Evolutionary conservation across 371 early-diverging fungal genomes (phyloP), one percentile per base, ranked within the genome.

Genomic region (Lichtheimia ornata): DNA sequence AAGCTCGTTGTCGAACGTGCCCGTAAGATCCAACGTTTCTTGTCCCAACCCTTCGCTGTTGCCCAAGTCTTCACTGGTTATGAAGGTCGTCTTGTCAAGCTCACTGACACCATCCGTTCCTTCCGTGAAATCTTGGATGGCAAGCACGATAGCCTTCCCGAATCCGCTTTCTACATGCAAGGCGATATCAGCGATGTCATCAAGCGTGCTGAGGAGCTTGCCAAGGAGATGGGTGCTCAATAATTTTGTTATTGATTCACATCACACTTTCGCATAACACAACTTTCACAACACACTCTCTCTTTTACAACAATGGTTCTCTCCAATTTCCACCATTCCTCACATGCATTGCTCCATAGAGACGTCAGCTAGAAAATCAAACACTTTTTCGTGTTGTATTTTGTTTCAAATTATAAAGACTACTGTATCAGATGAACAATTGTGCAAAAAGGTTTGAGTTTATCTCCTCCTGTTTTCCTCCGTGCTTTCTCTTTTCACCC

Each of bases 101-200:
- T 97, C 56, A 84, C 91, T 81, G 97, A 97, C 76, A 95, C 96
- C 67, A 90, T 97, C 83, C 91, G 94, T 71, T 94, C 94, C 35
- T 97, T 96, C 90, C 88, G 88, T 84, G 96, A 95, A 81, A 95
- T 96, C 71, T 83, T 97, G 43, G 95, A 91, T 56, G 97, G 96
- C 65, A 97, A 96, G 89, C 93, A 94, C 87, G 97, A 97, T 79
- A 65, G 72, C 66, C 86, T 96, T 59, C 97, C 97, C 68, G 98
- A 98, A 81, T 88, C 94, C 59, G 97, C 98, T 66, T 98, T 98
- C 91, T 98, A 91, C 89, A 96, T 97, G 94, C 91, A 91, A 65
- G 98, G 98, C 82, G 96, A 95, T 78, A 91, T 98, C 71, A 93
- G 91, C 67, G 98, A 98, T 84, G 98, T 91, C 69, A 84, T 84